Evolutionary conservation across 2,329 filamentous ascomycete genomes (phyloP).

Genomic region (Talaromyces sp.): DNA sequence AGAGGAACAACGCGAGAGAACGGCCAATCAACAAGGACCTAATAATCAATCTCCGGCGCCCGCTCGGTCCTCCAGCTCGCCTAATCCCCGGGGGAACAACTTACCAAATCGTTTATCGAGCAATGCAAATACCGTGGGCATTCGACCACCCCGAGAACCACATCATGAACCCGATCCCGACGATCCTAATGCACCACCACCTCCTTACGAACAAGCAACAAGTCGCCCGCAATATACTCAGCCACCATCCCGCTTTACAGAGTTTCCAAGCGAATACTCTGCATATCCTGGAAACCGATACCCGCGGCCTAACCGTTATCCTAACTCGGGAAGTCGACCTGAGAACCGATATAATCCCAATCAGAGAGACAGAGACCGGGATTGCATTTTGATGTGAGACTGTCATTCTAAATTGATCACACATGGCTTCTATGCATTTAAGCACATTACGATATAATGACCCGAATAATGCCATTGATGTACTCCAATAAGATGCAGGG

Average conservation of each 20-base stretch:
- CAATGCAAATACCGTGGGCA: constrained; percentile 19
- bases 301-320: constrained; percentile 3
- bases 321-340: constrained; percentile 6
- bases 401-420: background rate
- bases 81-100: constrained; percentile 16
- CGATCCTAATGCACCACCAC: constrained; percentile 57
- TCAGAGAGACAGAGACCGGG: constrained; percentile 40
- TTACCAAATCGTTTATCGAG: constrained; percentile 24
- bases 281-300: constrained; percentile 22
- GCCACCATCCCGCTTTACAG: background rate
- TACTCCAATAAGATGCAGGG: background rate
- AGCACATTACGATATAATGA: constrained; percentile 1
- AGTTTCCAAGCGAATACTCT: constrained; percentile 1
- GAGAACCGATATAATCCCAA: constrained; percentile 11
- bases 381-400: constrained; percentile 48
- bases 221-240: constrained; percentile 47
- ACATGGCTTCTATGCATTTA: background rate
- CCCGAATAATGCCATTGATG: background rate
- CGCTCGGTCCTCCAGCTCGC: constrained; percentile 16
- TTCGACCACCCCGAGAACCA: constrained; percentile 15
- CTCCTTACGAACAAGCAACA: constrained; percentile 67
- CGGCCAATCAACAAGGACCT: constrained; percentile 42
- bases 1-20: constrained; percentile 73
- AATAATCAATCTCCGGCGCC: constrained; percentile 12
- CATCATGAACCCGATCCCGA: constrained; percentile 38